Base-by-base conservation (phyloP, 2,329 filamentous ascomycete species). In the Pseudopyrenochaeta lycopersici region DNA sequence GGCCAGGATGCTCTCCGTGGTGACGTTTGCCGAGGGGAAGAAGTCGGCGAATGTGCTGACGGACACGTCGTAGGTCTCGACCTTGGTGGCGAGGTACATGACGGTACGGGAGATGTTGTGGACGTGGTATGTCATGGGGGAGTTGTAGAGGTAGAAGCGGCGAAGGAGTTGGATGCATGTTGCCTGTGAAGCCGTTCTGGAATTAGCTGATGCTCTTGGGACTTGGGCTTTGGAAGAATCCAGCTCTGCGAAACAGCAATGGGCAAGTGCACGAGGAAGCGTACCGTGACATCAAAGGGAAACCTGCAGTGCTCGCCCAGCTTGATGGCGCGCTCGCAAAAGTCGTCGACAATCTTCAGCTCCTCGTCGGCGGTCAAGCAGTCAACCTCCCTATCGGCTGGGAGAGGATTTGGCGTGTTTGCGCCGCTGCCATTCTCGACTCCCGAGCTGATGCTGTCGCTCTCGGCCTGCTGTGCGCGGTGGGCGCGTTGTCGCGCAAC, bases 91-190 rank as follows among this genome's bases (percentile, higher is more conserved):
- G 60, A 99, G 90, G 81, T 96, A 98, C 49, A 99, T 84, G 31
- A 90, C 91, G 27, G 92, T 95, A 71, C 93, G 91, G 73, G 96
- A 88, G 63, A 98, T 90, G 59, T 92, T 88, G 58, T 91, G 90
- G 0, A 93, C 94, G 58, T 94, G 91, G 73, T 99, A 98, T 27
- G 93, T 97, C 91, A 98, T 97, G 69, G 93, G 87, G 35, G 91
- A 96, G 78, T 98, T 97, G 70, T 90, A 94, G 32, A 97, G 85
- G 80, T 98, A 99, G 83, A 99, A 98, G 52, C 95, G 90, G 50
- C 91, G 90, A 55, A 99, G 84, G 74, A 96, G 97, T 70, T 96
- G 88, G 56, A 94, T 90, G 3, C 92, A 91, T 6, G 93, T 97
- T 21, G 90, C 88, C 83, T 87, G 46, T 17, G 27, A 7, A 4